phyloP scores from a whole-genome alignment of 2,329 filamentous ascomycete genomes.

The Fusarium foetens region DNA sequence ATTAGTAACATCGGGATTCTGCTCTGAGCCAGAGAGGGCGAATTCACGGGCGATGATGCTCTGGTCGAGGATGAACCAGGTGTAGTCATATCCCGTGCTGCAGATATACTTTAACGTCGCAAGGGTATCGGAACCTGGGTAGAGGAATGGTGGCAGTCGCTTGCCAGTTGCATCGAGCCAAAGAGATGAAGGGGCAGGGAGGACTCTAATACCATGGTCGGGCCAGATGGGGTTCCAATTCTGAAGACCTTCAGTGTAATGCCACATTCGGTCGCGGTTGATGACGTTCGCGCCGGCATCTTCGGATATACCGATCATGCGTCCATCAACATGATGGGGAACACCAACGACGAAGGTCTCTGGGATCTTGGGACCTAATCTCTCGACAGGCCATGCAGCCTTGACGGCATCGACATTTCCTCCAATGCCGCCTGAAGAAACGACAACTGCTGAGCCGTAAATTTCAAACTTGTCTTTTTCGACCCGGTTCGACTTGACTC shows the following conservation, averaged over 20 bases:
- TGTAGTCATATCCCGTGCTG: slow-evolving; percentile 69
- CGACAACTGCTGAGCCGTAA: slow-evolving; percentile 61
- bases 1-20: slow-evolving; percentile 68
- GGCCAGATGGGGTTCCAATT: slow-evolving; percentile 74
- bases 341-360: slow-evolving; percentile 68
- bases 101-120: slow-evolving; percentile 69
- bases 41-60: slow-evolving; percentile 70
- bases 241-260: slow-evolving; percentile 70
- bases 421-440: slow-evolving; percentile 69
- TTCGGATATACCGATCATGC: slow-evolving; percentile 69
- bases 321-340: slow-evolving; percentile 71
- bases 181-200: slow-evolving; percentile 69
- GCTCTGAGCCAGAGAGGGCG: slow-evolving; percentile 70
- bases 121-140: slow-evolving; percentile 67
- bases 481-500: slow-evolving; percentile 61
- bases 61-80: slow-evolving; percentile 70
- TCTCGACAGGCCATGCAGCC: slow-evolving; percentile 65
- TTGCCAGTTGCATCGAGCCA: slow-evolving; percentile 71
- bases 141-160: slow-evolving; percentile 65
- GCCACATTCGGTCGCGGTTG: slow-evolving; percentile 73
- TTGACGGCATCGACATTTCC: slow-evolving; percentile 70
- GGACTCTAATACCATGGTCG: slow-evolving; percentile 67
- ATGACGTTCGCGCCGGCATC: slow-evolving; percentile 63
- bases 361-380: slow-evolving; percentile 66
- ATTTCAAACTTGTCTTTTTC: slow-evolving; percentile 64